These are phyloP conservation scores for Penicillium sp. DNA, from an alignment of 2,329 filamentous ascomycete genomes.

Conservation along the genomic window DNA sequence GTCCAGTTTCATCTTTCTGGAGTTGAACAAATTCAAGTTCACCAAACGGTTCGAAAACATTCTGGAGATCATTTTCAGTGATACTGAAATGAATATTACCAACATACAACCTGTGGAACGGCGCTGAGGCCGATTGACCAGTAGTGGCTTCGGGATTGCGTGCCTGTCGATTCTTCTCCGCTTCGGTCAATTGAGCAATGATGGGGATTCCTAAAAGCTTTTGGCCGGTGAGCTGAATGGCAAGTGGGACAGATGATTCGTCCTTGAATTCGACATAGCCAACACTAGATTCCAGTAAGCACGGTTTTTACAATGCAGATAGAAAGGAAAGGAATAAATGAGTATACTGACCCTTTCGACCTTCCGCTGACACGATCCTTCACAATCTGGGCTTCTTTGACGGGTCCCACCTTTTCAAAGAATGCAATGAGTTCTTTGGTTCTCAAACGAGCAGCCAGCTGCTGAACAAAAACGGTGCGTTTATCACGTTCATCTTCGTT, in stretches of 20 bases:
- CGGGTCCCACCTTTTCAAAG: conserved; percentile 90
- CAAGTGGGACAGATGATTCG: conserved; percentile 87
- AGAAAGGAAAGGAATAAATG: not conserved
- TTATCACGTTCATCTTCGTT: conserved; percentile 96
- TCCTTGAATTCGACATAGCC: conserved; percentile 99
- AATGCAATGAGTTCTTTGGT: conserved; percentile 91
- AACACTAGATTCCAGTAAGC: conserved; percentile 59
- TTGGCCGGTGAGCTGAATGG: conserved; percentile 97
- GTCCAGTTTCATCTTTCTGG: conserved; percentile 88
- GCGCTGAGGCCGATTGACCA: conserved; percentile 73
- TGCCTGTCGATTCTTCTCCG: conserved; percentile 97
- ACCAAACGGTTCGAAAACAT: conserved; percentile 96
- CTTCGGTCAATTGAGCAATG: conserved; percentile 96
- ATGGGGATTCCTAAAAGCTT: conserved; percentile 98
- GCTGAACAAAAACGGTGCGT: conserved; percentile 96
- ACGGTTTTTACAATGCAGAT: not conserved
- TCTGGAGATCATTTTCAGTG: conserved; percentile 90
- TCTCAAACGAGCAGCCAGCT: conserved; percentile 87
- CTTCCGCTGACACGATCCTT: conserved; percentile 95
- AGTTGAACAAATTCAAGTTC: conserved; percentile 96
- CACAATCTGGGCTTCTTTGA: conserved; percentile 97
- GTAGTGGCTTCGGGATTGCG: conserved; percentile 69
- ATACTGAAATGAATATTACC: conserved; percentile 99
- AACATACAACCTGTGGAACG: conserved; percentile 96
- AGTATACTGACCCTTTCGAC: conserved; percentile 78